phyloP scores from a whole-genome alignment of 805 yeast species.

The Candida easanensis region DNA sequence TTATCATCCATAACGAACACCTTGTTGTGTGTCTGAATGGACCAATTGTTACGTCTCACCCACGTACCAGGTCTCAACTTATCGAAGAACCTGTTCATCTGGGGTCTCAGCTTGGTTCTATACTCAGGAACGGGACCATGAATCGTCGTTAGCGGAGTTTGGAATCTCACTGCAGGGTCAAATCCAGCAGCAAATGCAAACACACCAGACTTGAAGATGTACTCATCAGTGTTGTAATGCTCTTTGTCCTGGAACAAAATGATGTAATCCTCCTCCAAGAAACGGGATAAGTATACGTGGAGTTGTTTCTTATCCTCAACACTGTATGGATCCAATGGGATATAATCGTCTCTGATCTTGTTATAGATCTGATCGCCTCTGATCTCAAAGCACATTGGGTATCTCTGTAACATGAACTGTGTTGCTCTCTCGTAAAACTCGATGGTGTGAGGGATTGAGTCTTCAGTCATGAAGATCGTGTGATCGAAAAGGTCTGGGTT shows the following conservation, averaged over 20 bases:
- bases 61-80: constrained; percentile 50
- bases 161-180: constrained; percentile 52
- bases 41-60: constrained; percentile 69
- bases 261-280: constrained; percentile 40
- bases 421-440: constrained; percentile 26
- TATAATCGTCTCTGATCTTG: constrained; percentile 25
- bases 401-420: constrained; percentile 23
- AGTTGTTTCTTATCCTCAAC: constrained; percentile 21
- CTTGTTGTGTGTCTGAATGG: constrained; percentile 58
- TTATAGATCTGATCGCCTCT: constrained; percentile 24
- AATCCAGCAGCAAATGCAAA: constrained; percentile 74
- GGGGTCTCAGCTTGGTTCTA: constrained; percentile 46
- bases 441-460: constrained; percentile 21
- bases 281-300: constrained; percentile 18
- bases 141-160: constrained; percentile 53
- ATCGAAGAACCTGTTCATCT: constrained; percentile 68
- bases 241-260: constrained; percentile 43
- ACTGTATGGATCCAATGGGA: constrained; percentile 25
- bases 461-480: constrained; percentile 33
- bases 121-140: constrained; percentile 77
- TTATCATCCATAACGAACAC: constrained; percentile 48
- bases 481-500: constrained; percentile 33
- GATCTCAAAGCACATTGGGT: constrained; percentile 26
- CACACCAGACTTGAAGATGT: constrained; percentile 52
- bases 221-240: constrained; percentile 47